phyloP scores from a whole-genome alignment of 2,329 filamentous ascomycete species.

The Clonostachys chloroleuca region DNA sequence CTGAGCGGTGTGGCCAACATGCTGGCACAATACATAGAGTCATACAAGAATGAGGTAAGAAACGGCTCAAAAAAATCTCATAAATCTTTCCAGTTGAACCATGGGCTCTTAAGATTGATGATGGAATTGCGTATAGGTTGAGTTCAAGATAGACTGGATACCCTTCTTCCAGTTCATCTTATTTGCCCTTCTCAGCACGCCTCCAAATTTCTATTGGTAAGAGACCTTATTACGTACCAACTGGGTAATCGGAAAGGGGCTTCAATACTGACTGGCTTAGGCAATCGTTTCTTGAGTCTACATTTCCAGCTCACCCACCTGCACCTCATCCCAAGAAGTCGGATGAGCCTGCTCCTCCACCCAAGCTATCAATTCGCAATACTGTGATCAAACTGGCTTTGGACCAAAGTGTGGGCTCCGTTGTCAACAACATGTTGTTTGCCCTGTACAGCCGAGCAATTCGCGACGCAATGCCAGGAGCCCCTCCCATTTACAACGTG shows the following conservation, averaged over 20 bases:
- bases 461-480: slow-evolving; percentile 39
- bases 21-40: slow-evolving; percentile 65
- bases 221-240: slow-evolving; percentile 8
- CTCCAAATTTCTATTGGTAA: slow-evolving; percentile 80
- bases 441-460: slow-evolving; percentile 54
- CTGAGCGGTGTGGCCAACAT: slow-evolving; percentile 67
- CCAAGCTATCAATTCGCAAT: slow-evolving; percentile 56
- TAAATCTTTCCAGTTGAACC: background rate
- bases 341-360: slow-evolving; percentile 27
- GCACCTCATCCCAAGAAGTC: slow-evolving; percentile 29
- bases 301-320: slow-evolving; percentile 62
- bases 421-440: slow-evolving; percentile 62
- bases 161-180: slow-evolving; percentile 74
- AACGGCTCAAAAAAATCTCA: background rate
- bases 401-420: slow-evolving; percentile 65
- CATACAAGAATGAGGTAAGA: slow-evolving; percentile 55
- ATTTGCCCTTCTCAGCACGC: slow-evolving; percentile 68
- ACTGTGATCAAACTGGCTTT: slow-evolving; percentile 63
- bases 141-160: slow-evolving; percentile 59
- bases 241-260: background rate
- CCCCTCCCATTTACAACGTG: slow-evolving; percentile 28
- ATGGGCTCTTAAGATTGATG: background rate
- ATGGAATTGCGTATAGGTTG: slow-evolving; percentile 32
- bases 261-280: slow-evolving; percentile 22
- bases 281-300: slow-evolving; percentile 72